Evolutionary conservation across 495 filamentous ascomycete genomes (phyloP).

Genomic region (Hyaloscypha bicolor): DNA sequence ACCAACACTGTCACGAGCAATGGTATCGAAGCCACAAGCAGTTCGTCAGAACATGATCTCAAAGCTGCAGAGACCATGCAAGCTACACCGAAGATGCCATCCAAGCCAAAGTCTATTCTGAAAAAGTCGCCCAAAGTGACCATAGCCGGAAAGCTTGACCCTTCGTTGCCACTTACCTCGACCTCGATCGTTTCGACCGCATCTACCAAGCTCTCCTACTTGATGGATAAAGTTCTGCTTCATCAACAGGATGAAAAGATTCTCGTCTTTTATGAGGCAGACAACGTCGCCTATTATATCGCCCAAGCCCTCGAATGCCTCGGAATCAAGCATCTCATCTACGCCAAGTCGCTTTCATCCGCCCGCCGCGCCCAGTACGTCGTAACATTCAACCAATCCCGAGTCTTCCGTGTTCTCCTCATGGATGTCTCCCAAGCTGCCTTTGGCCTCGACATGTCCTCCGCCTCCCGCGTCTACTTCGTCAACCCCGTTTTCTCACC

Average conservation of each 20-base stretch:
- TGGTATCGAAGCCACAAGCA: neutral
- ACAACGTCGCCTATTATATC: constrained; percentile 81
- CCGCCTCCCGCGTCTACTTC: constrained; percentile 87
- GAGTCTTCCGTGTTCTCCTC: constrained; percentile 69
- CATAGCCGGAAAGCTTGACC: constrained; percentile 6
- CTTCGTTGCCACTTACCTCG: constrained; percentile 44
- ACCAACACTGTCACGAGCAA: neutral
- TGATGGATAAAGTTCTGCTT: constrained; percentile 69
- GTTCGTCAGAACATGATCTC: neutral
- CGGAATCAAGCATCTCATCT: constrained; percentile 78
- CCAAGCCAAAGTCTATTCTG: constrained; percentile 9
- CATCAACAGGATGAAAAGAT: constrained; percentile 79
- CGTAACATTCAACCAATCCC: constrained; percentile 70
- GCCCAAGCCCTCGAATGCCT: constrained; percentile 78
- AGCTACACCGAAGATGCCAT: neutral
- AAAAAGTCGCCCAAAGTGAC: constrained; percentile 8
- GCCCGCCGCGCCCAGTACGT: constrained; percentile 70
- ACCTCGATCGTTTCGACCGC: constrained; percentile 75
- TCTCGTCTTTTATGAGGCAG: constrained; percentile 88
- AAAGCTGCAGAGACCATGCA: neutral
- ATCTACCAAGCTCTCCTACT: constrained; percentile 86
- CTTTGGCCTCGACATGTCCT: constrained; percentile 80
- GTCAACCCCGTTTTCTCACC: constrained; percentile 87
- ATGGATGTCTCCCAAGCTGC: constrained; percentile 91
- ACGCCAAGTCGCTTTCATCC: constrained; percentile 68